Percentiles rank a stretch among this genome's conserved stretches.
These are phyloP conservation scores for Bipolaris zeicola DNA, from an alignment of 2,329 filamentous ascomycete species.

Conservation along the genomic window DNA sequence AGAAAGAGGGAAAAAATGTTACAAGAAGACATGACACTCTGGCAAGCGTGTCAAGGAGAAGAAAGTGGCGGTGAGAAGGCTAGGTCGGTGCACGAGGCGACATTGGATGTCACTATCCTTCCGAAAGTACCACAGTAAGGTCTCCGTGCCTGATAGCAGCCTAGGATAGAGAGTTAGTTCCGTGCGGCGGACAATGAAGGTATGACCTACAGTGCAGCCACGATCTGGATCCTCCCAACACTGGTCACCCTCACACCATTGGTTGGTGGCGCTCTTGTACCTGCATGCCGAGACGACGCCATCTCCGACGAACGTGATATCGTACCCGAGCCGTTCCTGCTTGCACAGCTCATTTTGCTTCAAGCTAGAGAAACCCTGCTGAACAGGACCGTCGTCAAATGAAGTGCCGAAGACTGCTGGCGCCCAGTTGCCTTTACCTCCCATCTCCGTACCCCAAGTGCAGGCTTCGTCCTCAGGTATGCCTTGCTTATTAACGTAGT, in stretches of 20 bases:
- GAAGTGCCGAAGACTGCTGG: constrained; percentile 86
- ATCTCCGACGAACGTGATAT: constrained; percentile 76
- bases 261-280: constrained; percentile 71
- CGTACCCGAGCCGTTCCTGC: constrained; percentile 72
- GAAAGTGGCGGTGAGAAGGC: neutral
- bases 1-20: neutral
- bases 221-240: constrained; percentile 53
- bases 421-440: constrained; percentile 77
- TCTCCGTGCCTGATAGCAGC: constrained; percentile 30
- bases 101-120: constrained; percentile 20
- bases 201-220: constrained; percentile 78
- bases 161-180: constrained; percentile 13
- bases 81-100: neutral
- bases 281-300: constrained; percentile 54
- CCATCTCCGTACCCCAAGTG: constrained; percentile 70
- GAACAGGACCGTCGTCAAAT: constrained; percentile 55
- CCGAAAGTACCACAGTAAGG: constrained; percentile 37
- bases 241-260: constrained; percentile 61
- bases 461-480: constrained; percentile 71
- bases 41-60: neutral
- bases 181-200: neutral
- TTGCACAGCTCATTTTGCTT: constrained; percentile 82
- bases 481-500: constrained; percentile 91
- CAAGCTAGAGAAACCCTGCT: constrained; percentile 76
- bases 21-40: constrained; percentile 11